Percentiles rank a stretch among this genome's conserved stretches.
phyloP scores from a whole-genome alignment of 768 basidiomycete genomes.

The Naganishia antarctica region DNA sequence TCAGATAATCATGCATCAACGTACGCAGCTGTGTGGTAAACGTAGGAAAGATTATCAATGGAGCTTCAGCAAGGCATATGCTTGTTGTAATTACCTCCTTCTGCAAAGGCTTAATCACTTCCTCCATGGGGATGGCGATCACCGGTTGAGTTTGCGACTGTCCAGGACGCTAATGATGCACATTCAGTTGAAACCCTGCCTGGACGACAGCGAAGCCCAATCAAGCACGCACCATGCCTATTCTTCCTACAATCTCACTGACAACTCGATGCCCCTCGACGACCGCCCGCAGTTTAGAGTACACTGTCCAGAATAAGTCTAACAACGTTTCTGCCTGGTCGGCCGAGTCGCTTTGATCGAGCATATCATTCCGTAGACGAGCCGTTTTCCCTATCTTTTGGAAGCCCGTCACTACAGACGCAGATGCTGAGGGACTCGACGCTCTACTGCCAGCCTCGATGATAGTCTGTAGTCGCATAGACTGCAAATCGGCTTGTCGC shows the following conservation, averaged over 20 bases:
- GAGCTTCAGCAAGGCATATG: too few relatives aligned
- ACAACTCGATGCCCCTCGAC: slow-evolving; percentile 83
- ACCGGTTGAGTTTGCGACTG: slow-evolving; percentile 2
- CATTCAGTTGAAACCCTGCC: too few relatives aligned
- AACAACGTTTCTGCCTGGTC: slow-evolving; percentile 71
- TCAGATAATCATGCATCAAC: slow-evolving; percentile 79
- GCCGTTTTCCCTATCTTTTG: slow-evolving; percentile 3
- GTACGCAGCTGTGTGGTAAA: slow-evolving; percentile 83
- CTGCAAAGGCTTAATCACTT: slow-evolving; percentile 84
- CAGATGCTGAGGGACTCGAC: background rate
- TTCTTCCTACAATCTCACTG: slow-evolving; percentile 82
- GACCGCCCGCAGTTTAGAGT: slow-evolving; percentile 90
- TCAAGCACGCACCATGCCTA: slow-evolving; percentile 50
- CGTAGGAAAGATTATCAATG: too few relatives aligned
- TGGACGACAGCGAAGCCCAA: background rate
- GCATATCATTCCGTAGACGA: slow-evolving; percentile 22
- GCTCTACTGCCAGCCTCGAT: slow-evolving; percentile 12
- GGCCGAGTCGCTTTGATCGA: slow-evolving; percentile 22
- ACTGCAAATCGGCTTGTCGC: slow-evolving; percentile 19
- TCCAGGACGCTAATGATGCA: slow-evolving; percentile 56
- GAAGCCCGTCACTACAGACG: background rate
- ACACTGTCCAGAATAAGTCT: slow-evolving; percentile 95
- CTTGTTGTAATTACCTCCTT: too few relatives aligned
- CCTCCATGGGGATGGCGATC: slow-evolving; percentile 64
- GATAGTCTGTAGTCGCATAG: slow-evolving; percentile 15